Base-by-base conservation (phyloP, 306 rosid genomes). In the Astragalus membranaceus region DNA sequence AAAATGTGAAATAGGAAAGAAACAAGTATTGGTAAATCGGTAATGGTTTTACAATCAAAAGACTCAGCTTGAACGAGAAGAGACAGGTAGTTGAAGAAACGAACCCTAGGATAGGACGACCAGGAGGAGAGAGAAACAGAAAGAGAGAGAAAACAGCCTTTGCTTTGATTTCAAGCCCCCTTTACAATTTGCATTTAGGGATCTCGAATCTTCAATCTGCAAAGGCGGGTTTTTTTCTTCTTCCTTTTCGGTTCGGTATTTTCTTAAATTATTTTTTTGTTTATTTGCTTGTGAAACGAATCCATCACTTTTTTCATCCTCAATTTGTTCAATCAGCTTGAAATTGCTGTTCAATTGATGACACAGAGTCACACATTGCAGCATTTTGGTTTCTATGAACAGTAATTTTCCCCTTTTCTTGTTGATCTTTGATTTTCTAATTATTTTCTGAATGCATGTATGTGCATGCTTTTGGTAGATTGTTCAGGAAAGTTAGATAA, bases 201-300 rank as follows among this genome's bases (percentile, higher is more conserved):
- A 90, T 90, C 91, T 87, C 78, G 89, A 82, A 79, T 84, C 82
- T 73, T 80, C 77, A 71, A 62, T 77, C 81, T 58, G 33, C 76
- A 65, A 75, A 81, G 91, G 94, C 88, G 47, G 52, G 44, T 8
- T 64, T 48, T 54, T 69, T 33, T 61, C 14, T 39, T 62, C 51
- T 20, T 50, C 6, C 60, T 49, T 37, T 58, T 78, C 35, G 17
- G 56, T 57, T 55, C 32, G 17, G 56, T 10, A 0, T 59, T 69
- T 53, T 39, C 13, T 43, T 1, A 64, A 26, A 50, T 16, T 51
- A 17, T 15, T 49, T 50, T 50, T 5, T 29, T 35, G 16, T 64
- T 64, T 80, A 35, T 73, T 75, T 75, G 75, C 12, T 68, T 59
- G 61, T 53, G 26, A 61, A 43, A 43, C 71, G 75, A 71, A 80